A percentile compares a stretch with the other conserved stretches of the same genome.
Evolutionary conservation across 1,284 basidiomycete genomes (phyloP).

Genomic region (Microbotryum violaceum): DNA sequence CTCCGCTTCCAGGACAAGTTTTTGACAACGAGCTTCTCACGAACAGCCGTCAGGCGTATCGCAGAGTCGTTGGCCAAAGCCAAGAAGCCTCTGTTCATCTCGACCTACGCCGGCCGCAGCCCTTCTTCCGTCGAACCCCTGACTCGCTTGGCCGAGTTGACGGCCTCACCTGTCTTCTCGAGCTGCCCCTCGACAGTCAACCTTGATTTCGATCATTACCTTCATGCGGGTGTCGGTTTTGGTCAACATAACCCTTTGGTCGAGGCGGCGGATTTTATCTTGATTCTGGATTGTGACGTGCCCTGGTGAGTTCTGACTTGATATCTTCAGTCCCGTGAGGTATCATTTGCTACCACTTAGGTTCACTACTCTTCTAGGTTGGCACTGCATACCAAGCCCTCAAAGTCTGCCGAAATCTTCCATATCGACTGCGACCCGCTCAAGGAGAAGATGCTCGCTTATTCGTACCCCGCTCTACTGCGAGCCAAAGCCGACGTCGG

Average conservation of each 20-base stretch:
- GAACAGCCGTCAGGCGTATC: conserved; percentile 47
- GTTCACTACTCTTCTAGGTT: conserved; percentile 37
- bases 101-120: conserved; percentile 57
- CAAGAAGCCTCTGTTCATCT: conserved; percentile 55
- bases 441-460: conserved; percentile 40
- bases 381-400: conserved; percentile 48
- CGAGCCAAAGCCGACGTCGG: conserved; percentile 54
- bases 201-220: conserved; percentile 54
- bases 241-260: conserved; percentile 47
- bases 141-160: conserved; percentile 47
- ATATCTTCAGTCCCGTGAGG: not conserved
- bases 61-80: conserved; percentile 49
- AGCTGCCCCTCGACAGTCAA: conserved; percentile 52
- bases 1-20: not conserved
- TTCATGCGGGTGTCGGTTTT: conserved; percentile 50
- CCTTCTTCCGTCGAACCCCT: conserved; percentile 48
- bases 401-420: conserved; percentile 48
- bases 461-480: conserved; percentile 24
- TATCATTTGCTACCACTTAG: not conserved
- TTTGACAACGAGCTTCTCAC: not conserved
- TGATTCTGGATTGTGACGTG: conserved; percentile 57
- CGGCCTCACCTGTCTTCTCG: conserved; percentile 53
- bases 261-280: conserved; percentile 53
- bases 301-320: conserved; percentile 46
- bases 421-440: conserved; percentile 59